Evolutionary conservation across 768 basidiomycete genomes (phyloP), one percentile per base, ranked within the genome.

Genomic region (Tubosaeta sp.): DNA sequence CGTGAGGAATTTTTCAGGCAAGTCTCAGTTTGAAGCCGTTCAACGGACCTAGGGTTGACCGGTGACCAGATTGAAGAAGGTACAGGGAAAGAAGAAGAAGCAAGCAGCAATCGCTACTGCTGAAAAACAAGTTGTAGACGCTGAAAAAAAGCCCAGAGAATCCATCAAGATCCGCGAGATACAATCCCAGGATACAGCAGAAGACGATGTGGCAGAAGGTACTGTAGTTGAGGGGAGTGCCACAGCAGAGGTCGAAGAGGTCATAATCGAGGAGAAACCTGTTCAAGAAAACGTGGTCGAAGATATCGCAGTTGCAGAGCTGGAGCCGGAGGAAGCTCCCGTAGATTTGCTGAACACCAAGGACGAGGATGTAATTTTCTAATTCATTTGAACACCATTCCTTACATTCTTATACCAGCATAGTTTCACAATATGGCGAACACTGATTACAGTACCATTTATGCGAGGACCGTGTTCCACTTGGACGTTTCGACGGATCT

Each of bases 21-120:
- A 41, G 77, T 61, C 35, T 41, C 32, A 4, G 31, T 44, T 52
- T 13, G 22, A 29, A 29, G 38, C 29, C 41, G 42, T 41, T 17
- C 26, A 11, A 26, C 29, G 35, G 37, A 42, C 31, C 19, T 9
- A 17, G 51, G 53, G 45, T 51, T 59, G 26, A 53, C 41, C 9
- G 4, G 29, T 47, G 46, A 46, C 62, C 68, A 92, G 95, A 63
- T 72, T 97, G 59, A 97, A 97, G 74, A 95, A 97, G 68, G 93
- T 97, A 2, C 94, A 97, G 68, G 91, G 91, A 25, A 97, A 95
- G 80, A 97, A 95, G 81, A 95, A 95, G 71, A 78, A 90, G 50
- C 84, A 89, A 57, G 85, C 77, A 8, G 85, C 83, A 42, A 65
- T 63, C 11, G 67, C 72, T 11, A 58, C 62, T 12, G 71, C 68